Percentiles rank a stretch among this genome's conserved stretches.
Evolutionary conservation across 345 rosid genomes (phyloP).

Genomic region (Kernera saxatilis): DNA sequence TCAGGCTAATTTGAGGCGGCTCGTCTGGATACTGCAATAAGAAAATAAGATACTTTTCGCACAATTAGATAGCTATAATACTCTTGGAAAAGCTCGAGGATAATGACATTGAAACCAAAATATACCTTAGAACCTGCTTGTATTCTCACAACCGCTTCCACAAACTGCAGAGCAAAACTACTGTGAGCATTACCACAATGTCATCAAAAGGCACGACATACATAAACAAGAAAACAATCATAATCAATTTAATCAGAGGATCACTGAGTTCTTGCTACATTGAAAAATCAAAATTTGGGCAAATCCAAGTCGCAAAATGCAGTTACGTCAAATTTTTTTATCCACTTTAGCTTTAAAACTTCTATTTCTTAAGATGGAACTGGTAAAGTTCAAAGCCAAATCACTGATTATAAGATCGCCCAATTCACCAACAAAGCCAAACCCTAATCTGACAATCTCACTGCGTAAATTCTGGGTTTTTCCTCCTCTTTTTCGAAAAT

Average conservation of each 20-base stretch:
- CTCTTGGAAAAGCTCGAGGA: not conserved
- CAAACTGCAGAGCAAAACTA: constrained; percentile 53
- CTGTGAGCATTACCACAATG: not conserved
- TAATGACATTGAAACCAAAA: not conserved
- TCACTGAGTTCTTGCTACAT: not conserved
- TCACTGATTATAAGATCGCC: not conserved
- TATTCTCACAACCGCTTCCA: constrained; percentile 69
- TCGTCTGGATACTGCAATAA: constrained; percentile 65
- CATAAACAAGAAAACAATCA: not conserved
- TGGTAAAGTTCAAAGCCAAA: not conserved
- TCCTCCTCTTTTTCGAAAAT: not conserved
- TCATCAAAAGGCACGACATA: not conserved
- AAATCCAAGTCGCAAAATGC: not conserved
- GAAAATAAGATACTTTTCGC: constrained; percentile 1
- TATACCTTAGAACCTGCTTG: constrained; percentile 56
- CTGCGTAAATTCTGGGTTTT: not conserved
- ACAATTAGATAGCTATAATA: not conserved
- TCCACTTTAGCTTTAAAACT: not conserved
- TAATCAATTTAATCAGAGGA: not conserved
- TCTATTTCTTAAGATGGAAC: not conserved
- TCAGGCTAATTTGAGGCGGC: constrained; percentile 54
- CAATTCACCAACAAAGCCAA: not conserved
- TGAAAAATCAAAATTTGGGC: not conserved
- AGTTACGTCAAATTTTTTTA: not conserved
- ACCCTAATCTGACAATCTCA: constrained; percentile 3